phyloP scores from a whole-genome alignment of 129 eudicot genomes.

The Lactuca saligna region DNA sequence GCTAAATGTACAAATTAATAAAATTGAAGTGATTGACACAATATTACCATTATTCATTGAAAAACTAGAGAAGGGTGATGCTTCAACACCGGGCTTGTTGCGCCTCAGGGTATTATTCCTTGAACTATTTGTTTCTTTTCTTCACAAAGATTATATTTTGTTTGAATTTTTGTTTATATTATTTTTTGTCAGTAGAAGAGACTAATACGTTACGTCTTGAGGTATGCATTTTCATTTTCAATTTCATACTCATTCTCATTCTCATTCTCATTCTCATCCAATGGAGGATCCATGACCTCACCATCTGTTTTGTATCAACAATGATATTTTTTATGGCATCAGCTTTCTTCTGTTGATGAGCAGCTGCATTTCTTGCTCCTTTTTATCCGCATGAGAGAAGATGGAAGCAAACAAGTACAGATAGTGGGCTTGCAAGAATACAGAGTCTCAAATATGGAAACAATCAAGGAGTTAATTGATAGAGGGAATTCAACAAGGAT shows the following conservation, averaged over 20 bases:
- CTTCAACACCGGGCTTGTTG: constrained; percentile 85
- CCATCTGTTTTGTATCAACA: constrained; percentile 39
- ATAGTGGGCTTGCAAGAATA: too few species aligned
- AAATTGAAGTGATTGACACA: constrained; percentile 88
- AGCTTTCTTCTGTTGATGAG: constrained; percentile 65
- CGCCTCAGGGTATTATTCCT: constrained; percentile 67
- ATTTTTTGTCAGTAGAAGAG: constrained; percentile 63
- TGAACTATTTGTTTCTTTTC: neutral
- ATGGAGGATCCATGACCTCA: constrained; percentile 49
- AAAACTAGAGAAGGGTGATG: constrained; percentile 96
- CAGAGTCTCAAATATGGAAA: too few species aligned
- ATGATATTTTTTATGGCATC: constrained; percentile 50
- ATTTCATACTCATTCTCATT: neutral
- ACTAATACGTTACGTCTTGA: constrained; percentile 93
- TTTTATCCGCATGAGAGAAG: constrained; percentile 56
- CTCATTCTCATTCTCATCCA: constrained; percentile 26
- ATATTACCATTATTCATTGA: constrained; percentile 85
- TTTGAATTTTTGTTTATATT: constrained; percentile 2
- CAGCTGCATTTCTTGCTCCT: constrained; percentile 96
- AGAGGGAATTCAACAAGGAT: too few species aligned
- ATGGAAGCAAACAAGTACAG: too few species aligned
- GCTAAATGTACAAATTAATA: constrained; percentile 66
- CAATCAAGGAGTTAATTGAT: too few species aligned
- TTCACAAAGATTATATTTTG: neutral
- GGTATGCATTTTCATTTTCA: constrained; percentile 36